Conservation (phyloP, 192 early-diverging fungal genomes). For the Umbelopsis sp. region DNA sequence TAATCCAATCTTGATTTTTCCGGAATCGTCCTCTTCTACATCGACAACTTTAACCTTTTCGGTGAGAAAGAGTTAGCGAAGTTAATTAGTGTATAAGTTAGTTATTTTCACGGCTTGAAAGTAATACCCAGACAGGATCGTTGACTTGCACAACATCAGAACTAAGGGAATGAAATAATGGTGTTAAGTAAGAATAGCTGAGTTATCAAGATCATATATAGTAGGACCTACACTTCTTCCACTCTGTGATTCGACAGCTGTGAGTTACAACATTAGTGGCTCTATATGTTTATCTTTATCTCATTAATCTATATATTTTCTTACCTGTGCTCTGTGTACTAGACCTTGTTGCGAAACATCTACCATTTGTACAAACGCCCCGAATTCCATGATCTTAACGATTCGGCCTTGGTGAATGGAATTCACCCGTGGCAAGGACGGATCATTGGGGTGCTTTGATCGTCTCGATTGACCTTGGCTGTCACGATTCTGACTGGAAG, state of each 20-base stretch:
- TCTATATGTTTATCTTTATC: no score
- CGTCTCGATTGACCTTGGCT: neutral
- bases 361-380: slow-evolving; percentile 44
- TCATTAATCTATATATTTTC: no score
- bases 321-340: slow-evolving; percentile 37
- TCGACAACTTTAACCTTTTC: slow-evolving; percentile 43
- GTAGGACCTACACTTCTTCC: slow-evolving; percentile 25
- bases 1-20: slow-evolving; percentile 35
- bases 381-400: slow-evolving; percentile 36
- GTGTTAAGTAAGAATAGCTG: neutral
- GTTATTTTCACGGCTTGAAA: neutral
- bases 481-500: slow-evolving; percentile 1
- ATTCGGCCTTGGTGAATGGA: slow-evolving; percentile 44
- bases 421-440: slow-evolving; percentile 38
- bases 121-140: slow-evolving; percentile 43
- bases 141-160: slow-evolving; percentile 40
- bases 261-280: neutral
- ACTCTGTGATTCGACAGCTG: slow-evolving; percentile 36
- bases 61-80: neutral
- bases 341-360: slow-evolving; percentile 34
- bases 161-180: neutral
- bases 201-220: neutral
- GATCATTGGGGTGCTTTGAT: neutral
- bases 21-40: slow-evolving; percentile 34
- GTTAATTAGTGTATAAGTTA: neutral